Evolutionary conservation across 495 filamentous ascomycete species (phyloP), one percentile per base, ranked within the genome.

Genomic region (Penicillium odoratum): DNA sequence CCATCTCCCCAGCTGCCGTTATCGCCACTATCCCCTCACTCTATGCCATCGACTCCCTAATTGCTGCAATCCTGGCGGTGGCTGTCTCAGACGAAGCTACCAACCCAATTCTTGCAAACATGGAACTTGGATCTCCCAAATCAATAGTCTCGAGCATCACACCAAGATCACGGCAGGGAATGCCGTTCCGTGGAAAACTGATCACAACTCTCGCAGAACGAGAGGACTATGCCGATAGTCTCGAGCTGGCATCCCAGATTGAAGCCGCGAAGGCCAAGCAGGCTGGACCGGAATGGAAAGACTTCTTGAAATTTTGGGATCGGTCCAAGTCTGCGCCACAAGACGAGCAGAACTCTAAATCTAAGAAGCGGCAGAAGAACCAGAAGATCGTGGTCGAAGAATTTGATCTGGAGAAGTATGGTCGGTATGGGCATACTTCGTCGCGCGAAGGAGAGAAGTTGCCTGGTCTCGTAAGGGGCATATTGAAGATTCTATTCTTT

Each of bases 11-110:
- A 4, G 74, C 71, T 9, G 62, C 79, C 0, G 73, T 76, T 16
- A 64, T 67, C 13, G 64, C 70, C 5, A 75, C 71, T 6, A 74
- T 84, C 25, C 77, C 77, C 3, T 85, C 84, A 40, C 79, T 90
- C 40, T 92, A 91, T 63, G 77, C 90, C 4, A 81, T 92, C n/a
- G 90, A 93, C 67, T 88, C 90, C 0, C 79, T 83, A 3, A 79
- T 90, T 8, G 81, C 85, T 3, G 87, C 89, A 0, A 74, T 92
- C 13, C 66, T 92, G 33, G 76, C 89, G 11, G 88, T 93, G 21
- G 88, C 88, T 0, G 76, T 84, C 53, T 73, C 82, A 0, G 86
- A 90, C 59, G 80, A 83, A 45, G 51, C 69, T 4, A 78, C 74
- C 1, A 75, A 73, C 29, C 68, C 68, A 0, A 63, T 76, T 8